Evolutionary conservation across 495 filamentous ascomycete species (phyloP), one percentile per base, ranked within the genome.

Genomic region (Arthonia radiata): DNA sequence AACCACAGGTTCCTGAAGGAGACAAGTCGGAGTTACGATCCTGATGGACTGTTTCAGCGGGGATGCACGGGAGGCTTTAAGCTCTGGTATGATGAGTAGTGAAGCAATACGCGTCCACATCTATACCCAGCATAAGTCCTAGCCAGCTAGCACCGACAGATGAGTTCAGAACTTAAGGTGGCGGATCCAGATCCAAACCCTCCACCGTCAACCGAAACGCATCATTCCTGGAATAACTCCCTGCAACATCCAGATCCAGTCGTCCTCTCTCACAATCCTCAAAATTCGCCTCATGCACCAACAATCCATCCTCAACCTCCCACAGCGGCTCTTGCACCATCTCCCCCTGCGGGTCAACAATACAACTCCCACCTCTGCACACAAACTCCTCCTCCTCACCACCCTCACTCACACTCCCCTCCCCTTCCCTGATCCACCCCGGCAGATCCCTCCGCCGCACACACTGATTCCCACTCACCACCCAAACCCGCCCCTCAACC

Each of bases 391-490:
- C 47, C n/a, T 40, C 51, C 9, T 14, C 30, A 1, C 18, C 13
- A 14, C 27, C 9, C 30, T 24, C 15, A 27, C 15, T 12, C 22
- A 27, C 23, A 12, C 10, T 9, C 0, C 25, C 30, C 6, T 28
- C 23, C 6, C 36, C 29, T 5, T 48, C 35, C 17, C 36, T 53
- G 23, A 70, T 56, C 67, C 67, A 72, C 0, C 25, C 28, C 1
- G 67, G 67, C 5, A 73, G 43, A 32, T 72, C 48, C 16, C 50
- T 56, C 27, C 48, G 48, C 30, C 49, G 59, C 2, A 78, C 61
- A 39, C 72, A 83, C 49, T 90, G 81, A 43, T 92, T 93, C 7
- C 72, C 65, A 32, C 66, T 75, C 1, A 94, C 48, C n/a, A 94
- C 80, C 33, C 82, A 79, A 27, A 75, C 72, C 15, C 83, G 56